phyloP scores from a whole-genome alignment of 495 filamentous ascomycete species.

The Copromyces sp. region DNA sequence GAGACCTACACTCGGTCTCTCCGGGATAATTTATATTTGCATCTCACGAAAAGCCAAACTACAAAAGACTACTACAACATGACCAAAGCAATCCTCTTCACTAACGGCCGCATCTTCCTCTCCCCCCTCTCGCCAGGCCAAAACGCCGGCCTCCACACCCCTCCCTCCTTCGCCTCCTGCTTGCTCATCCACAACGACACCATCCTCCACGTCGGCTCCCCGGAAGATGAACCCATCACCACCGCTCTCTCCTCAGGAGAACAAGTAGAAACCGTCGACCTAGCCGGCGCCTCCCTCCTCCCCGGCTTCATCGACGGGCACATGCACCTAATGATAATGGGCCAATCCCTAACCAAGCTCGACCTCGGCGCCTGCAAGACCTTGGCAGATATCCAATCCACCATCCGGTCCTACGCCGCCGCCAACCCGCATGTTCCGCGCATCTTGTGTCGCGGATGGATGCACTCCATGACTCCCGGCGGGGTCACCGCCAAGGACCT shows the following conservation, averaged over 20 bases:
- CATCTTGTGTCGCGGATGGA: constrained; percentile 50
- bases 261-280: constrained; percentile 27
- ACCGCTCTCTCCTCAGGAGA: constrained; percentile 12
- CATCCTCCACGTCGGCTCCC: constrained; percentile 35
- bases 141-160: constrained; percentile 16
- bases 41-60: background rate
- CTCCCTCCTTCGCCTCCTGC: constrained; percentile 27
- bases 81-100: constrained; percentile 21
- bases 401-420: constrained; percentile 41
- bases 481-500: constrained; percentile 43
- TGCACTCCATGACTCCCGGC: constrained; percentile 46
- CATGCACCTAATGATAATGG: constrained; percentile 52
- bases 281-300: constrained; percentile 40
- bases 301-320: constrained; percentile 59
- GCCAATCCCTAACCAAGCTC: constrained; percentile 47
- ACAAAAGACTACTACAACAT: background rate
- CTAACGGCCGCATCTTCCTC: constrained; percentile 21
- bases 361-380: constrained; percentile 43
- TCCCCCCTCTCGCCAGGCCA: constrained; percentile 15
- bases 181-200: constrained; percentile 26
- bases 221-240: constrained; percentile 22
- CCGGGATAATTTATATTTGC: too few relatives aligned
- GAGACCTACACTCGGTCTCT: background rate
- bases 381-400: constrained; percentile 41
- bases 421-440: constrained; percentile 39